Evolutionary conservation across 495 filamentous ascomycete species (phyloP).

Genomic region (Penicillium malachiteum): DNA sequence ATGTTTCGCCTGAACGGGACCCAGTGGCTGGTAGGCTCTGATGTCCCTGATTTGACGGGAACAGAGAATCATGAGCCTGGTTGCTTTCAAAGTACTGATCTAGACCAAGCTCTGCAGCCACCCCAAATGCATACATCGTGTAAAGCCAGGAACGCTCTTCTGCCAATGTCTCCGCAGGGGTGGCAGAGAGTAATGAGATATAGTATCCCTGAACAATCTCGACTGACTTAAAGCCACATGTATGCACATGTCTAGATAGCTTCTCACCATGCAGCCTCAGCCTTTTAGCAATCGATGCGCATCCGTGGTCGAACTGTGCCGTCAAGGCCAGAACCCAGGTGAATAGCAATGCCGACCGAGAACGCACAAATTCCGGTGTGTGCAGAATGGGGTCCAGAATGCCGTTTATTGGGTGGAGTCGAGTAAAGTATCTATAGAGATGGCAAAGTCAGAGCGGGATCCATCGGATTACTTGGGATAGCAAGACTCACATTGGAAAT

Average conservation of each 20-base stretch:
- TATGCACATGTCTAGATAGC: constrained; percentile 56
- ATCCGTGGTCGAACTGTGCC: constrained; percentile 55
- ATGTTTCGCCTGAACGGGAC: background rate
- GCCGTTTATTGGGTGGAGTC: constrained; percentile 63
- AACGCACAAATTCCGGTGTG: constrained; percentile 58
- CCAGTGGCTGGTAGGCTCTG: background rate
- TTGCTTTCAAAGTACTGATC: constrained; percentile 13
- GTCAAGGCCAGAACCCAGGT: constrained; percentile 63
- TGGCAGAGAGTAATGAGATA: constrained; percentile 27
- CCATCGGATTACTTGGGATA: background rate
- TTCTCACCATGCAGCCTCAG: constrained; percentile 59
- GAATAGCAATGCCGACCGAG: constrained; percentile 60
- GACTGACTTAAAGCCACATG: constrained; percentile 57
- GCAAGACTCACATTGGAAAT: constrained; percentile 52
- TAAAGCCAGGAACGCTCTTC: constrained; percentile 30
- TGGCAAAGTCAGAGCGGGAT: background rate
- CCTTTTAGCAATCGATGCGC: constrained; percentile 54
- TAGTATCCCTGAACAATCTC: constrained; percentile 54
- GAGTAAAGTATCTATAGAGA: constrained; percentile 54
- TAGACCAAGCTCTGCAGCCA: constrained; percentile 24
- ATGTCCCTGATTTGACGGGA: background rate
- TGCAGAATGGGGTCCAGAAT: constrained; percentile 62
- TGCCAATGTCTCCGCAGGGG: constrained; percentile 20
- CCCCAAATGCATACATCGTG: constrained; percentile 28
- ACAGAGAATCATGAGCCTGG: background rate